A percentile compares a stretch with the other conserved stretches of the same genome.
Conservation (phyloP, 2,329 filamentous ascomycete genomes). For the Podosphaera xanthii region DNA sequence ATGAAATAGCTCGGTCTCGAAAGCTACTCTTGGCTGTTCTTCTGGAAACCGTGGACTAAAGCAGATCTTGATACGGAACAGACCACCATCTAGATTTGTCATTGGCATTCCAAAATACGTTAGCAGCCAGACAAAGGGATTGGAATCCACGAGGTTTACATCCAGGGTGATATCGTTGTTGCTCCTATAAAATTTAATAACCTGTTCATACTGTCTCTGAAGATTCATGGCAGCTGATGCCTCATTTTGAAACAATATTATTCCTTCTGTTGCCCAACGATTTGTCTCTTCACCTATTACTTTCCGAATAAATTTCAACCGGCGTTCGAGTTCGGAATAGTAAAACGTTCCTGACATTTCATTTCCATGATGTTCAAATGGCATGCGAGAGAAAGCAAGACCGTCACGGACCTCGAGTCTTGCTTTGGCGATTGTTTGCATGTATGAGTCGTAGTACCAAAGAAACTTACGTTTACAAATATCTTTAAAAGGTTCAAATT, state of each 20-base stretch:
- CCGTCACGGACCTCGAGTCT: slow-evolving; percentile 39
- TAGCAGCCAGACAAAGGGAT: slow-evolving; percentile 74
- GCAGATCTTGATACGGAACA: slow-evolving; percentile 59
- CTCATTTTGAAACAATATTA: slow-evolving; percentile 37
- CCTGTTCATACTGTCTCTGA: slow-evolving; percentile 64
- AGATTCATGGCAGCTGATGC: slow-evolving; percentile 60
- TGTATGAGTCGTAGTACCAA: slow-evolving; percentile 87
- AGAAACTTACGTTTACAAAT: slow-evolving; percentile 77
- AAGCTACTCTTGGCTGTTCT: slow-evolving; percentile 63
- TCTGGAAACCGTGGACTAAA: slow-evolving; percentile 73
- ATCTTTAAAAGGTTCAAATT: slow-evolving; percentile 75
- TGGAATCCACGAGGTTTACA: slow-evolving; percentile 52
- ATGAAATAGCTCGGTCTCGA: slow-evolving; percentile 69
- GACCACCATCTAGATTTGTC: slow-evolving; percentile 78
- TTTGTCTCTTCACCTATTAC: slow-evolving; percentile 49
- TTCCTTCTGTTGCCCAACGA: slow-evolving; percentile 49
- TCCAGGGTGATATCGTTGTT: slow-evolving; percentile 49
- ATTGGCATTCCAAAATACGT: slow-evolving; percentile 82
- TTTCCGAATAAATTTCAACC: slow-evolving; percentile 45
- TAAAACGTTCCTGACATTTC: slow-evolving; percentile 71
- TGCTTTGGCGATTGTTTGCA: slow-evolving; percentile 44
- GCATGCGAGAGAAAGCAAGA: slow-evolving; percentile 52
- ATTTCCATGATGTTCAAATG: slow-evolving; percentile 61
- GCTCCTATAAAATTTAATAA: slow-evolving; percentile 50
- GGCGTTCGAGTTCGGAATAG: slow-evolving; percentile 48